phyloP scores from a whole-genome alignment of 352 stramenopile genomes.

The Pythium aphanidermatum region DNA sequence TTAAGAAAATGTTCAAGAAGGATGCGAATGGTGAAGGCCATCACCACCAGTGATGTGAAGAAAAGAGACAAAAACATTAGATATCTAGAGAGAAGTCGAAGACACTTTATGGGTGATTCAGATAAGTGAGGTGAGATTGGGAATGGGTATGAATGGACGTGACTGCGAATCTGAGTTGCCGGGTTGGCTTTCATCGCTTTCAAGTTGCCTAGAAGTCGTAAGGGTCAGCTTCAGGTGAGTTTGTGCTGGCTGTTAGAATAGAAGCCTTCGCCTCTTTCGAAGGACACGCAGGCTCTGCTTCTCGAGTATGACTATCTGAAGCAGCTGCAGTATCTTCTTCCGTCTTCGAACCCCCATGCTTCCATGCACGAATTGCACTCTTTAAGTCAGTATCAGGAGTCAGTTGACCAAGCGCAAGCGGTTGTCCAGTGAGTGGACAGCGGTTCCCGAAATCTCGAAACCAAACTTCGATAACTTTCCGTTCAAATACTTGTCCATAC shows the following conservation, averaged over 20 bases:
- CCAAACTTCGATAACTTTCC: slow-evolving; percentile 71
- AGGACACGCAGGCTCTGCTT: slow-evolving; percentile 11
- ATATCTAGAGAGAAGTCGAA: too few species aligned
- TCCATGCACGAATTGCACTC: slow-evolving; percentile 58
- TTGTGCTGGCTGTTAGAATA: not conserved
- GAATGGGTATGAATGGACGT: slow-evolving; percentile 9
- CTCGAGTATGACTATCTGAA: slow-evolving; percentile 1
- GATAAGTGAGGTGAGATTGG: not conserved
- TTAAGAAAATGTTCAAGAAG: slow-evolving; percentile 91
- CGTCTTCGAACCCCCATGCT: slow-evolving; percentile 23
- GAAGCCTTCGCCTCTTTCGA: slow-evolving; percentile 3
- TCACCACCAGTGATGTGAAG: too few species aligned
- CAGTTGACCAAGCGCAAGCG: slow-evolving; percentile 48
- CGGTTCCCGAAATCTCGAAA: slow-evolving; percentile 80
- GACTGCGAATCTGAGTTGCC: slow-evolving; percentile 2
- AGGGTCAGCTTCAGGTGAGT: slow-evolving; percentile 14
- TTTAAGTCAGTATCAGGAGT: slow-evolving; percentile 46
- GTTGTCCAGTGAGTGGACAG: slow-evolving; percentile 67
- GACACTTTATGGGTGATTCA: too few species aligned
- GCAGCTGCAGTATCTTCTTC: not conserved
- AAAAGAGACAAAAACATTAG: too few species aligned
- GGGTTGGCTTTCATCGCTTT: not conserved
- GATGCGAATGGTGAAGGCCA: too few species aligned
- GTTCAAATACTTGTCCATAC: slow-evolving; percentile 73
- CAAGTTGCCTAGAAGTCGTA: slow-evolving; percentile 20